Base-by-base conservation (phyloP, 768 basidiomycete genomes). In the Scleroderma bovista region DNA sequence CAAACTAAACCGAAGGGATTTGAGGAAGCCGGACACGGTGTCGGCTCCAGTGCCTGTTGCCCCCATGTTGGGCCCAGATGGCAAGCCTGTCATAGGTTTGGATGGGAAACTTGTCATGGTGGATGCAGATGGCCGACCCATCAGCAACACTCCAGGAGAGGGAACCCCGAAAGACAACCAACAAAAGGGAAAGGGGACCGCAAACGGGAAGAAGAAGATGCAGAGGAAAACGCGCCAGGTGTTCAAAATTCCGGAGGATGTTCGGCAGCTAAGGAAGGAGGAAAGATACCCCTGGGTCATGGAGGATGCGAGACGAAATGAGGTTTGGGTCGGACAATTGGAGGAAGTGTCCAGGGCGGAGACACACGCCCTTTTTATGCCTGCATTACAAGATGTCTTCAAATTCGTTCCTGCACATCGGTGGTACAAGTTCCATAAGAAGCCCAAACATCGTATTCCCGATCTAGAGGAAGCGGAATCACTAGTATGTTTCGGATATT, bases 341-440 rank as follows among this genome's bases (percentile, higher is more conserved):
- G 89, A 93, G 66, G 88, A 93, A 52, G 76, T 80, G 16, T 70
- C 73, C 11, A 88, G 80, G 69, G 75, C 79, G 22, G 80, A 81
- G 59, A 86, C 83, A 8, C 81, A 87, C 55, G 88, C 82, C 6
- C 83, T 92, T 69, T 86, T 93, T 68, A 88, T 91, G 82, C 86
- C 88, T 31, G 81, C 84, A 15, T 82, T 83, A 48, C 82, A 83
- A 59, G 82, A 90, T 51, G 76, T 84, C 34, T 93, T 94, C 75
- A 84, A 88, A 61, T 91, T 93, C 67, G 85, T 94, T 11, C 86
- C 90, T 13, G 82, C 88, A 6, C 81, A 90, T 63, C 77, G 91
- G 39, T 93, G 88, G 88, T 94, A 93, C 75, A 91, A 90, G 67
- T 93, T 93, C 63, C 88, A 88, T 69, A 91, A 90, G 74, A 83